Percentiles rank a stretch among this genome's conserved stretches.
phyloP scores from a whole-genome alignment of 2,329 filamentous ascomycete genomes.

The Exophiala lecanii-corni region DNA sequence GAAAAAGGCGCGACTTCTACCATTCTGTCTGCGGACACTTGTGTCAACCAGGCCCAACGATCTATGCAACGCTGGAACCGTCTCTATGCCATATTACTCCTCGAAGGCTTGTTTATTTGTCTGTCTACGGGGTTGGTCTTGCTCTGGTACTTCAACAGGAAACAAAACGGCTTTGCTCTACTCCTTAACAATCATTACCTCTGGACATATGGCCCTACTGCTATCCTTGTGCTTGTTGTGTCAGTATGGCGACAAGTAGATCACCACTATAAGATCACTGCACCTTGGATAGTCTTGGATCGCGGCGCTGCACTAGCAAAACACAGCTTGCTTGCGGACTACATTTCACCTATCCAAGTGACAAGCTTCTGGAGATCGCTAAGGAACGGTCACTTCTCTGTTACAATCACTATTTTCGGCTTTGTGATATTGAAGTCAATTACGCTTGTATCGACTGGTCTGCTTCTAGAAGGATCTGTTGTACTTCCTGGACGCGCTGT shows the following conservation, averaged over 20 bases:
- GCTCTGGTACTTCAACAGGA: neutral
- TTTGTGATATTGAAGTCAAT: slow-evolving; percentile 30
- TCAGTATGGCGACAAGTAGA: slow-evolving; percentile 33
- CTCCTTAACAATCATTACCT: slow-evolving; percentile 21
- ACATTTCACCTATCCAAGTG: slow-evolving; percentile 29
- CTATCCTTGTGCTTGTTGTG: slow-evolving; percentile 28
- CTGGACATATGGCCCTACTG: slow-evolving; percentile 25
- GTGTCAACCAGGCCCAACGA: too few relatives aligned
- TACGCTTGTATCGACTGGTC: slow-evolving; percentile 25
- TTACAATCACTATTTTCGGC: slow-evolving; percentile 25
- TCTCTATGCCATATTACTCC: neutral
- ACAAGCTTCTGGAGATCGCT: slow-evolving; percentile 26
- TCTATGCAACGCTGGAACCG: neutral
- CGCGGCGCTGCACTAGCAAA: slow-evolving; percentile 12
- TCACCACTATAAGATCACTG: slow-evolving; percentile 27
- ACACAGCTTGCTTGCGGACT: slow-evolving; percentile 30
- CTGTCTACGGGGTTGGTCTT: neutral
- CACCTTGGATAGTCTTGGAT: slow-evolving; percentile 30
- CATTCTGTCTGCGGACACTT: too few relatives aligned
- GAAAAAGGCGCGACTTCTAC: too few relatives aligned
- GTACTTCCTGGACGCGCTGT: neutral
- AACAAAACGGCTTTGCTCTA: slow-evolving; percentile 8
- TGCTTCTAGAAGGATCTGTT: slow-evolving; percentile 27
- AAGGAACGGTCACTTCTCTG: slow-evolving; percentile 27
- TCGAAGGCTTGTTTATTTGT: neutral